Percentiles rank a stretch among this genome's conserved stretches.
These are phyloP conservation scores for Edaphochlamys debaryana DNA, from an alignment of 139 green algal species.

Conservation along the genomic window DNA sequence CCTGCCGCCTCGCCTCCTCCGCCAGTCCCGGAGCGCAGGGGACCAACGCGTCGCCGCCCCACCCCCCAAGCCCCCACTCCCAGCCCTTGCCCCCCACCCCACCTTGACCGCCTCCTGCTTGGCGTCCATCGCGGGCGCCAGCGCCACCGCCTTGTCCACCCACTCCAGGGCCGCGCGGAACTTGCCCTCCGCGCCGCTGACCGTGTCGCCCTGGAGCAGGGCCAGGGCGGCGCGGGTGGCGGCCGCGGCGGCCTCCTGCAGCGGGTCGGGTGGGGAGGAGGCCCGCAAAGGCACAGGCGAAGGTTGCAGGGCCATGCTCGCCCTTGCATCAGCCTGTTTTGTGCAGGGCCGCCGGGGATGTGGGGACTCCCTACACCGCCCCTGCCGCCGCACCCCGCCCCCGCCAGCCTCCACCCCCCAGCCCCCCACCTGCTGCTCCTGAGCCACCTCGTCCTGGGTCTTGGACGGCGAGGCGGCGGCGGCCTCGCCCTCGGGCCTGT, in stretches of 20 bases:
- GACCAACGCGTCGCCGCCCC: too few relatives aligned
- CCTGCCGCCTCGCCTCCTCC: too few relatives aligned
- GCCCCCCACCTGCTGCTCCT: not conserved
- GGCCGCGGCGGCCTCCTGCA: not conserved
- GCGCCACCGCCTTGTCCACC: slow-evolving; percentile 18
- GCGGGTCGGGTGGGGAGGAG: too few relatives aligned
- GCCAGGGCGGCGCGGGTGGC: slow-evolving; percentile 42
- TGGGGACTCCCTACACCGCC: too few relatives aligned
- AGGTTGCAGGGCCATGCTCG: too few relatives aligned
- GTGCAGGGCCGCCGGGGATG: too few relatives aligned
- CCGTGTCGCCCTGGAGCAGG: slow-evolving; percentile 19
- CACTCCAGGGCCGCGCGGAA: not conserved
- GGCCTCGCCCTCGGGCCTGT: not conserved
- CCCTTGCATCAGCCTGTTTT: too few relatives aligned
- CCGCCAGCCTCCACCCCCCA: too few relatives aligned
- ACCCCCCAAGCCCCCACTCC: too few relatives aligned
- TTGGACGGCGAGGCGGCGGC: slow-evolving; percentile 36
- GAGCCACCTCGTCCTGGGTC: not conserved
- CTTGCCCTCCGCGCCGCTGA: not conserved
- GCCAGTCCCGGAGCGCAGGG: too few relatives aligned
- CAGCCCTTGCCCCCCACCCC: not conserved
- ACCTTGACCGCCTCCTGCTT: slow-evolving; percentile 22
- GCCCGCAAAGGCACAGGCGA: too few relatives aligned
- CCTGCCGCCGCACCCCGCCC: too few relatives aligned
- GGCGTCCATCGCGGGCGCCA: slow-evolving; percentile 24